A percentile compares a stretch with the other conserved stretches of the same genome.
These are phyloP conservation scores for Phoma sp. DNA, from an alignment of 2,329 filamentous ascomycete species.

Conservation along the genomic window DNA sequence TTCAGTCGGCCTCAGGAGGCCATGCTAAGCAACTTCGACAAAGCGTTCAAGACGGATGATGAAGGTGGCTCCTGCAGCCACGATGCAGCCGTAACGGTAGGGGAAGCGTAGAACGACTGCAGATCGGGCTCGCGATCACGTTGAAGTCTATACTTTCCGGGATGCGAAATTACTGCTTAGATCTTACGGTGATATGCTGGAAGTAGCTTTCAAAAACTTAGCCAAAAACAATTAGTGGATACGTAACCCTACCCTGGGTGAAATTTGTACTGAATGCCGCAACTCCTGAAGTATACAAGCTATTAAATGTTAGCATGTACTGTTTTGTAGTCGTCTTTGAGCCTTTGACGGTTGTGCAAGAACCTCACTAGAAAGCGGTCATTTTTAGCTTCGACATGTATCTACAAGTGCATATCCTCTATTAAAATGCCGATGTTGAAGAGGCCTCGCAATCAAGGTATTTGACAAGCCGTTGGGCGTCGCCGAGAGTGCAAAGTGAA, in stretches of 20 bases:
- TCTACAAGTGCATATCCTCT: neutral
- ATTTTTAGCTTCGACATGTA: neutral
- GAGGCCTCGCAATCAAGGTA: neutral
- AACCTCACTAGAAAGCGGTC: neutral
- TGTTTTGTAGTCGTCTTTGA: neutral
- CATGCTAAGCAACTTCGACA: neutral
- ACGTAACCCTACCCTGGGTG: neutral
- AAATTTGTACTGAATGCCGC: neutral
- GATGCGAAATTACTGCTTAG: neutral
- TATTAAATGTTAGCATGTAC: neutral
- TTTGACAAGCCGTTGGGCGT: neutral
- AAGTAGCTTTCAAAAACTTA: neutral
- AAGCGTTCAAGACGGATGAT: slow-evolving; percentile 6
- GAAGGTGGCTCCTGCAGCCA: neutral
- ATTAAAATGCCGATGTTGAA: no score
- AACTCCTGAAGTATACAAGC: neutral
- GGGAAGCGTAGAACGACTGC: neutral
- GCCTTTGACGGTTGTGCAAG: slow-evolving; percentile 1
- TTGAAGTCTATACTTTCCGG: neutral
- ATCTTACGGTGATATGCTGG: neutral
- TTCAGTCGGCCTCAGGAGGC: neutral
- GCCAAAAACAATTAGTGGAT: neutral
- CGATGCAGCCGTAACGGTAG: neutral
- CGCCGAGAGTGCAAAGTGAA: no score
- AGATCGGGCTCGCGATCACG: neutral